Conservation (phyloP, 176 grass and related monocot species). For the Oryza longistaminata region DNA sequence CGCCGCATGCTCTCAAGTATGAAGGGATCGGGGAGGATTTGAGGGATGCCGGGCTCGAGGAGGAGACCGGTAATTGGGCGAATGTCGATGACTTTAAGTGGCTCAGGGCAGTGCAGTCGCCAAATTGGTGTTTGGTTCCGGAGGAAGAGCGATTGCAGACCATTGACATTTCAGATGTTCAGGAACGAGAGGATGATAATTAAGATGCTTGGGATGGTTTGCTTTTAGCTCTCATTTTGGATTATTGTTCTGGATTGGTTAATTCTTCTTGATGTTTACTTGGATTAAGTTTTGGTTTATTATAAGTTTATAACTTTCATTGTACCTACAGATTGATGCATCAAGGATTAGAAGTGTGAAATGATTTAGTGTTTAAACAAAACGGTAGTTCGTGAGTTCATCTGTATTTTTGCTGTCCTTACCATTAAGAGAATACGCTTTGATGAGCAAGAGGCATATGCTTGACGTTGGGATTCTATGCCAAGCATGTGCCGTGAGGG, state of each 20-base stretch:
- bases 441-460: neutral
- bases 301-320: constrained; percentile 1
- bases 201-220: constrained; percentile 7
- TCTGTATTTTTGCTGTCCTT: neutral
- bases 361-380: neutral
- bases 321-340: constrained; percentile 7
- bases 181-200: constrained; percentile 8
- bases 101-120: constrained; percentile 83
- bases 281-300: neutral
- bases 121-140: constrained; percentile 75
- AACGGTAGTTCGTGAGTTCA: neutral
- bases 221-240: neutral
- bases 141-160: constrained; percentile 57
- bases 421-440: neutral
- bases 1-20: constrained; percentile 65
- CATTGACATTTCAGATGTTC: constrained; percentile 58
- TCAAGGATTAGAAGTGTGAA: constrained; percentile 1
- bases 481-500: no score
- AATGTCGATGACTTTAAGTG: constrained; percentile 97
- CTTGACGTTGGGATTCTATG: no score
- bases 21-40: constrained; percentile 70
- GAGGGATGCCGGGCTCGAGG: constrained; percentile 57
- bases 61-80: constrained; percentile 79
- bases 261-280: neutral
- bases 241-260: neutral